Evolutionary conservation across 2,329 filamentous ascomycete species (phyloP).

Genomic region (Penicillium brevicompactum): DNA sequence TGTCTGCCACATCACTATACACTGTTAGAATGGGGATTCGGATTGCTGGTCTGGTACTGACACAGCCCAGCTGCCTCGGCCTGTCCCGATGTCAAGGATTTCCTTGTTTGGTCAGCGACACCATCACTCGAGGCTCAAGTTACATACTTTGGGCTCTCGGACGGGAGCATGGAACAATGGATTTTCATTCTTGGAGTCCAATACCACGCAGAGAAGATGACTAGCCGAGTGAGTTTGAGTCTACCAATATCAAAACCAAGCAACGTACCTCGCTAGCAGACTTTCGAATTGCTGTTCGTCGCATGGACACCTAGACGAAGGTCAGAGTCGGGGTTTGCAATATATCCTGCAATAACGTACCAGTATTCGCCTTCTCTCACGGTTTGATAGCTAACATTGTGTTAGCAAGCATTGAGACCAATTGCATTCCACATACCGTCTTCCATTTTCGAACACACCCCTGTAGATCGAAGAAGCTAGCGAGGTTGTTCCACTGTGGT

Average conservation of each 20-base stretch:
- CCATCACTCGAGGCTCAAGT: neutral
- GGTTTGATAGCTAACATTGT: constrained; percentile 1
- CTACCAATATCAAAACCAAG: neutral
- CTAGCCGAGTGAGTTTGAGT: neutral
- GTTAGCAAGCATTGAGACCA: neutral
- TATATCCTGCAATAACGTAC: neutral
- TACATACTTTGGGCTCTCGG: constrained; percentile 1
- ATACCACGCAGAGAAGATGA: constrained; percentile 4
- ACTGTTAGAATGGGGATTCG: neutral
- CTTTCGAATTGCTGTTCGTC: constrained; percentile 12
- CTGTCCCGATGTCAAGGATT: constrained; percentile 9
- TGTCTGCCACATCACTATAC: constrained; percentile 4
- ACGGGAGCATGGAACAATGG: constrained; percentile 7
- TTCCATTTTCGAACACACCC: constrained; percentile 7
- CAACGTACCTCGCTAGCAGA: constrained; percentile 1
- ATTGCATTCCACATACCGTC: constrained; percentile 4
- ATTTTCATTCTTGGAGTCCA: constrained; percentile 1
- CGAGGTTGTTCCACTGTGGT: constrained; percentile 5
- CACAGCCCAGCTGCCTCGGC: constrained; percentile 11
- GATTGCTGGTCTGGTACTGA: neutral
- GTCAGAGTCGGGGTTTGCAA: neutral
- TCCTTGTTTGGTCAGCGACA: neutral
- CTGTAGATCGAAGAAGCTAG: constrained; percentile 3
- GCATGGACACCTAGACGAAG: neutral
- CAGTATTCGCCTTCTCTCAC: constrained; percentile 7